Percentiles rank a stretch among this genome's conserved stretches.
Conservation (phyloP, 2,329 filamentous ascomycete species). For the Venturia carpophila region DNA sequence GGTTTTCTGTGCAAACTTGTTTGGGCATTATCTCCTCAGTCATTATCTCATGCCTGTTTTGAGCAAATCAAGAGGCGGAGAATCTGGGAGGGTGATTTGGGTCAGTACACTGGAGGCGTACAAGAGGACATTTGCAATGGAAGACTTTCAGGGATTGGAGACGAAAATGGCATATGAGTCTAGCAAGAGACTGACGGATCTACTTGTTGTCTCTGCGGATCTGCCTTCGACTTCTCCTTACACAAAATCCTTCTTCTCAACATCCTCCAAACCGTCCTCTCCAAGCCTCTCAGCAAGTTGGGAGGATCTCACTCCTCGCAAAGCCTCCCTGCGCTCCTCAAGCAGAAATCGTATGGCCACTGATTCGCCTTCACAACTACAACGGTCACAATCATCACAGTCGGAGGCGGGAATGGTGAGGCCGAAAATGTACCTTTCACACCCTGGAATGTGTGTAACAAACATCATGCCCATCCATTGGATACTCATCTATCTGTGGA, state of each 20-base stretch:
- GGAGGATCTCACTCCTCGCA: conserved; percentile 14
- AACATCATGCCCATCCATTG: conserved; percentile 67
- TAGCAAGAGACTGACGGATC: conserved; percentile 78
- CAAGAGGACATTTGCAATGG: conserved; percentile 47
- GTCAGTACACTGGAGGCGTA: conserved; percentile 72
- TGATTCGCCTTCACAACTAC: conserved; percentile 1
- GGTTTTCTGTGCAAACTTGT: conserved; percentile 86
- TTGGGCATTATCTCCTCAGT: conserved; percentile 86
- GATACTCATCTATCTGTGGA: conserved; percentile 63
- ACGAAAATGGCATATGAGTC: conserved; percentile 67
- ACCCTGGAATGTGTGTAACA: conserved; percentile 82
- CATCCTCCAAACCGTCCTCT: neutral
- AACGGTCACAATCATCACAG: neutral
- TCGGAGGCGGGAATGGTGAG: conserved; percentile 20
- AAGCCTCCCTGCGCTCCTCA: conserved; percentile 16
- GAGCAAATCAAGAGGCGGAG: conserved; percentile 32
- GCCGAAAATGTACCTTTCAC: conserved; percentile 67
- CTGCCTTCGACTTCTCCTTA: conserved; percentile 56
- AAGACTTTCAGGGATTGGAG: conserved; percentile 69
- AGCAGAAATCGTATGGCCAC: neutral
- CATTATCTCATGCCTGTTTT: conserved; percentile 75
- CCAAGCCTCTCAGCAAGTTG: conserved; percentile 10
- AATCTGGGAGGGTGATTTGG: conserved; percentile 69
- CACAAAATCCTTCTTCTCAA: conserved; percentile 49
- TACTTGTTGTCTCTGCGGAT: conserved; percentile 65